Evolutionary conservation across 139 green algal species (phyloP).

Genomic region (Monoraphidium neglectum): DNA sequence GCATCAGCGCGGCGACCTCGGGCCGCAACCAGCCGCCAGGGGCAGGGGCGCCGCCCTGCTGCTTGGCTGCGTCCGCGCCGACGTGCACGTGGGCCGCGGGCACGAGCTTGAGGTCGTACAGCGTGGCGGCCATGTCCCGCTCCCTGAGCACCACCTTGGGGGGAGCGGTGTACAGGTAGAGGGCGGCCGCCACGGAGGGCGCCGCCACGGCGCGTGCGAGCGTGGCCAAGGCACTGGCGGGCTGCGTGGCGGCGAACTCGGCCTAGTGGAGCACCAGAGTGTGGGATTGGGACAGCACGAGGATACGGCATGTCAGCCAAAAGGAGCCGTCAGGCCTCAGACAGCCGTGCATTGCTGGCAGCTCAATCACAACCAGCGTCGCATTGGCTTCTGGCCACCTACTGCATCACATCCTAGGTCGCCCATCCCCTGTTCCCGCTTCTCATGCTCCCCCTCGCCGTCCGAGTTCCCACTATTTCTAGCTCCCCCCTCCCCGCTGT

Average conservation of each 20-base stretch:
- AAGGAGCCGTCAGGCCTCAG: too few species aligned
- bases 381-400: too few species aligned
- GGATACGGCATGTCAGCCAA: too few species aligned
- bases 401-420: too few species aligned
- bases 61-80: slow-evolving; percentile 7
- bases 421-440: too few species aligned
- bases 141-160: slow-evolving; percentile 27
- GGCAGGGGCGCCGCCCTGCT: background rate
- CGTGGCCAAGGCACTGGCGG: background rate
- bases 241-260: background rate
- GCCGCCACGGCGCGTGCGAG: slow-evolving; percentile 1
- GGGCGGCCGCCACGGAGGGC: background rate
- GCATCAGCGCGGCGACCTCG: slow-evolving; percentile 24
- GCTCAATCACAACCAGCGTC: too few species aligned
- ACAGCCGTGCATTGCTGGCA: too few species aligned
- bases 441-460: too few species aligned
- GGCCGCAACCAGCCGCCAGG: background rate
- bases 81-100: slow-evolving; percentile 32
- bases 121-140: slow-evolving; percentile 11
- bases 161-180: slow-evolving; percentile 36
- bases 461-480: too few species aligned
- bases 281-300: too few species aligned
- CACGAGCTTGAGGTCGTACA: slow-evolving; percentile 19
- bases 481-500: too few species aligned
- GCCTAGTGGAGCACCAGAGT: background rate